These are phyloP conservation scores for Podaxis pistillaris DNA, from an alignment of 768 basidiomycete genomes.

Conservation along the genomic window DNA sequence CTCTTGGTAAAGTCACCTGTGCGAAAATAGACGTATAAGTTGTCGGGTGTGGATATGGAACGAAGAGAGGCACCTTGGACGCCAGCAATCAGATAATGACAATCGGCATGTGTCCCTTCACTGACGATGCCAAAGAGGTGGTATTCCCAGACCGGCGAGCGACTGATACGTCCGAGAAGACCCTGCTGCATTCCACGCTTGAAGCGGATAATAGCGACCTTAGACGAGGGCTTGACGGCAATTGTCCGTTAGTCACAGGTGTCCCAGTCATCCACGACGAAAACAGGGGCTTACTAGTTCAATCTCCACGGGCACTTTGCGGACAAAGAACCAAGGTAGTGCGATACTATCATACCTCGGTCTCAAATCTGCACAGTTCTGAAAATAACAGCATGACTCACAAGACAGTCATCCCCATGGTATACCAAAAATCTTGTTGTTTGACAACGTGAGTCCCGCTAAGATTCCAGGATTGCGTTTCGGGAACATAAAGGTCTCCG, in stretches of 20 bases:
- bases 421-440: constrained; percentile 80
- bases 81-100: constrained; percentile 81
- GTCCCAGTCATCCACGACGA: background rate
- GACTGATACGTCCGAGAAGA: constrained; percentile 70
- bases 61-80: constrained; percentile 50
- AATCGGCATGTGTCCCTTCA: constrained; percentile 68
- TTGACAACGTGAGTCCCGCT: constrained; percentile 52
- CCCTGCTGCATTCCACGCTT: constrained; percentile 85
- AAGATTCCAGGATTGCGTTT: constrained; percentile 55
- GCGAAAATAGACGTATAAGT: constrained; percentile 9
- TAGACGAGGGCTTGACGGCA: constrained; percentile 61
- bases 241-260: constrained; percentile 15
- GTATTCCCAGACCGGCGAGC: constrained; percentile 74
- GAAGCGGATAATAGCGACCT: constrained; percentile 78
- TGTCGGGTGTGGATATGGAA: background rate
- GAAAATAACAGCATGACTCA: constrained; percentile 30
- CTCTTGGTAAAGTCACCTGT: constrained; percentile 72
- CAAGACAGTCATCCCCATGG: constrained; percentile 71
- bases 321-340: constrained; percentile 74
- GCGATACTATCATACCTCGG: constrained; percentile 45
- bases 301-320: constrained; percentile 71
- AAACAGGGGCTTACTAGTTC: constrained; percentile 56
- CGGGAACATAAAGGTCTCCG: constrained; percentile 58
- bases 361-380: constrained; percentile 15
- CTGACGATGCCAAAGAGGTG: constrained; percentile 82